Base-by-base conservation (phyloP, 2,329 filamentous ascomycete species). In the Cercospora sojina region DNA sequence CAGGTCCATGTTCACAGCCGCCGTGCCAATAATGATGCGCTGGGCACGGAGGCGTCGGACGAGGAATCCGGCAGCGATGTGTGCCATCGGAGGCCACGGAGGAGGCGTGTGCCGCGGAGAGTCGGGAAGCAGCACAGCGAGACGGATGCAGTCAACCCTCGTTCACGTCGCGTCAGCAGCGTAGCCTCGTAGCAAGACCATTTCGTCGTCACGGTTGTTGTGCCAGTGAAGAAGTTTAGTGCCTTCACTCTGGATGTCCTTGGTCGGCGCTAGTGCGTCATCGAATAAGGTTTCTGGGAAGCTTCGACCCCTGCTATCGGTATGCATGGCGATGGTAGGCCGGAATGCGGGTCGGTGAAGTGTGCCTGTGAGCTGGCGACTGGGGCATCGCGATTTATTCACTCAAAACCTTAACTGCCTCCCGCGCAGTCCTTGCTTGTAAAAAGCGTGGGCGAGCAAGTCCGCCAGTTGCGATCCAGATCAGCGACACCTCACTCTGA, bases 311-410 rank as follows among this genome's bases (percentile, higher is more conserved):
- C 41, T 29, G 35, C n/a, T 18, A 27, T 18, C 41, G 31, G 29
- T 12, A 23, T 47, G 35, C 35, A 47, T 60, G 58, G 35, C 27
- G 27, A 60, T 60, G 38, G 38, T 43, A 10, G 58, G 58, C 38
- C 58, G 58, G 58, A 60, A 59, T 18, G 31, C 56, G 56, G 58
- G 58, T 59, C 32, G 57, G 32, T 57, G 47, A 53, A 53, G 55
- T 38, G 56, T 38, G 56, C 32, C 38, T 59, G 56, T 59, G 56
- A 59, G 56, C 56, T 38, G 32, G 56, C 32, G 18, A 59, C 32
- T 18, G 13, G 31, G 13, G 13, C 16, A 41, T 59, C 38, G 32
- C 18, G 18, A 38, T 12, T 12, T 32, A 25, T 41, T 20, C 56
- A 59, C 32, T 59, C 27, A 41, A 38, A 23, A 13, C 38, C 57